Evolutionary conservation across 495 filamentous ascomycete genomes (phyloP).

Genomic region (Penicillium subrubescens): DNA sequence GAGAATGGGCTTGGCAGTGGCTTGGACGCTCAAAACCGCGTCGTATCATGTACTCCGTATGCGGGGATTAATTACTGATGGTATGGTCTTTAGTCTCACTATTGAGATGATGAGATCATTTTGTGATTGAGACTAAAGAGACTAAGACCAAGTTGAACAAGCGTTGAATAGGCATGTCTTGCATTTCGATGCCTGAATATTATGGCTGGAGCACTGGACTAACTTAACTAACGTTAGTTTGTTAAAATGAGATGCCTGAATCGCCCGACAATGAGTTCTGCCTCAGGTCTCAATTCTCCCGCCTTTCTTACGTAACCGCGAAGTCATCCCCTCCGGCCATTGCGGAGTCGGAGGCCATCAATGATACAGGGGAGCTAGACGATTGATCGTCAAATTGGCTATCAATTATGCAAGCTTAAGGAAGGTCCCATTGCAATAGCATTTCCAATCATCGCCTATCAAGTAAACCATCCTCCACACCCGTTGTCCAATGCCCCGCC

Average conservation of each 20-base stretch:
- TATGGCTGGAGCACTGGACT: neutral
- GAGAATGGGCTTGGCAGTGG: neutral
- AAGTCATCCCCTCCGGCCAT: slow-evolving; percentile 15
- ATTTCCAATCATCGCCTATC: neutral
- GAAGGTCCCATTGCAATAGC: neutral
- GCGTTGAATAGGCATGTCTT: neutral
- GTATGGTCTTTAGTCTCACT: neutral
- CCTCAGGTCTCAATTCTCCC: neutral
- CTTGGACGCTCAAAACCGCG: neutral
- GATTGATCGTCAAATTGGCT: neutral
- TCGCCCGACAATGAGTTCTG: neutral
- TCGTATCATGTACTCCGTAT: neutral
- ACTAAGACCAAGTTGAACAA: neutral
- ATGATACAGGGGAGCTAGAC: neutral
- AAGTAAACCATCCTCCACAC: neutral
- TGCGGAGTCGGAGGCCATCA: slow-evolving; percentile 19
- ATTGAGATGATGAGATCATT: neutral
- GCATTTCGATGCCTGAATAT: neutral
- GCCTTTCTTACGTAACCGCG: slow-evolving; percentile 16
- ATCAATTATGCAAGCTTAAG: neutral
- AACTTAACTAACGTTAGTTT: neutral
- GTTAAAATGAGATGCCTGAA: neutral
- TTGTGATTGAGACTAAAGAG: neutral
- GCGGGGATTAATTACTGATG: neutral
- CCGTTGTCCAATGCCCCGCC: neutral